Conservation (phyloP, 805 yeast species). For the Monosporozyma aerobia region DNA sequence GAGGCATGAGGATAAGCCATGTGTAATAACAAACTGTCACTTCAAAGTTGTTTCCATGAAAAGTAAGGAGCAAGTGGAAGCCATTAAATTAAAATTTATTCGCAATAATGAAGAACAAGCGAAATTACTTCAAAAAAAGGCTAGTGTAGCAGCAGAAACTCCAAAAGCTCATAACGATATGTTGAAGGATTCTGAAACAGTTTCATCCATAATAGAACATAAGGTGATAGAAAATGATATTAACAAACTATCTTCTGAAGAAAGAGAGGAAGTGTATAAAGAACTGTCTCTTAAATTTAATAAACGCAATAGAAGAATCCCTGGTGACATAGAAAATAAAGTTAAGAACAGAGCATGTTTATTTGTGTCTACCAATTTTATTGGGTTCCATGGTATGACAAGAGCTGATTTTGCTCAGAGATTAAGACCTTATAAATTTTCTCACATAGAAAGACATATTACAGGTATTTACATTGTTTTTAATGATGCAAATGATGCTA, state of each 20-base stretch:
- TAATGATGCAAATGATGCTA: slow-evolving; percentile 32
- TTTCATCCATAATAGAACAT: neutral
- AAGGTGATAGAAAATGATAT: neutral
- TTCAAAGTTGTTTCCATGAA: slow-evolving; percentile 46
- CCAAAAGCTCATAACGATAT: neutral
- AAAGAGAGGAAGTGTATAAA: slow-evolving; percentile 6
- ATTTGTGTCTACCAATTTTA: slow-evolving; percentile 45
- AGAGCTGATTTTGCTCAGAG: slow-evolving; percentile 53
- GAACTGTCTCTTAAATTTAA: slow-evolving; percentile 2
- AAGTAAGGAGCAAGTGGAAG: slow-evolving; percentile 31
- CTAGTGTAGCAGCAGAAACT: neutral
- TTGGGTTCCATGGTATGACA: slow-evolving; percentile 41
- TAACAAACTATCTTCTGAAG: neutral
- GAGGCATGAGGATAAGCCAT: slow-evolving; percentile 33
- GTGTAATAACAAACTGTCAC: slow-evolving; percentile 41
- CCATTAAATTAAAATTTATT: slow-evolving; percentile 23
- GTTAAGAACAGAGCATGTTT: slow-evolving; percentile 52
- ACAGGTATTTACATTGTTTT: slow-evolving; percentile 69
- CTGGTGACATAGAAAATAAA: slow-evolving; percentile 39
- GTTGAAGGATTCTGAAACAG: neutral
- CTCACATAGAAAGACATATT: slow-evolving; percentile 50
- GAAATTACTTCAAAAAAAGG: slow-evolving; percentile 1
- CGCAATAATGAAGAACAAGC: slow-evolving; percentile 24
- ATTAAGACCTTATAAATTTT: slow-evolving; percentile 54
- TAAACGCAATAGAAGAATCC: slow-evolving; percentile 28